Base-by-base conservation (phyloP, 2,329 filamentous ascomycete species). In the Penicillium sp. region DNA sequence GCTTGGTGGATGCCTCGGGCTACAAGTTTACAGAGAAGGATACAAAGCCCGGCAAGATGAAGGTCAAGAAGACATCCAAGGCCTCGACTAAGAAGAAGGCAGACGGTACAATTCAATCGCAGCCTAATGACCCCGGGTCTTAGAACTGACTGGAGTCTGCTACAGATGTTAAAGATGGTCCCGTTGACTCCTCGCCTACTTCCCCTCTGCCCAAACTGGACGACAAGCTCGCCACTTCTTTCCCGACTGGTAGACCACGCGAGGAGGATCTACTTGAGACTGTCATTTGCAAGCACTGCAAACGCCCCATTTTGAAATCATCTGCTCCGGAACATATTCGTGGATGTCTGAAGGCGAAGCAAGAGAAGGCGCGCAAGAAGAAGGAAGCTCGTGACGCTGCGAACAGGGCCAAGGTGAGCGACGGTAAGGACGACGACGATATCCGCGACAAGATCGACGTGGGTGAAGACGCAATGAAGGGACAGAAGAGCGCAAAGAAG, bases 201-300 rank as follows among this genome's bases (percentile, higher is more conserved):
- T 79, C 77, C 0, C 77, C 77, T 22, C 69, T 79, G n/a, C 77
- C 77, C 5, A 72, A 86, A 52, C 83, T 96, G 51, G 90, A 96
- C 67, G 87, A 92, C 58, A 85, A 81, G 59, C 87, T 90, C 14
- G 85, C 90, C 65, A 87, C 91, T 58, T 90, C 90, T 4, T 97
- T 97, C 74, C 82, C 87, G 4, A 93, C 88, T 47, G 91, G 91
- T 60, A 87, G 89, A 56, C 91, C 92, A 0, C 83, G 96, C 64
- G 88, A 92, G 68, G 92, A 92, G 66, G 93, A 96, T 69, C 82
- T 81, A 55, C 84, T 90, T 11, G 91, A 96, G 61, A 83, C 91
- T 10, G 87, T 95, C 50, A 83, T 89, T 64, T 99, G 93, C 82
- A 97, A 95, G 73, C 91, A 96, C 73, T 99, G 93, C 79, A 96